These are phyloP conservation scores for Lachnellula cervina DNA, from an alignment of 2,329 filamentous ascomycete species.

Conservation along the genomic window DNA sequence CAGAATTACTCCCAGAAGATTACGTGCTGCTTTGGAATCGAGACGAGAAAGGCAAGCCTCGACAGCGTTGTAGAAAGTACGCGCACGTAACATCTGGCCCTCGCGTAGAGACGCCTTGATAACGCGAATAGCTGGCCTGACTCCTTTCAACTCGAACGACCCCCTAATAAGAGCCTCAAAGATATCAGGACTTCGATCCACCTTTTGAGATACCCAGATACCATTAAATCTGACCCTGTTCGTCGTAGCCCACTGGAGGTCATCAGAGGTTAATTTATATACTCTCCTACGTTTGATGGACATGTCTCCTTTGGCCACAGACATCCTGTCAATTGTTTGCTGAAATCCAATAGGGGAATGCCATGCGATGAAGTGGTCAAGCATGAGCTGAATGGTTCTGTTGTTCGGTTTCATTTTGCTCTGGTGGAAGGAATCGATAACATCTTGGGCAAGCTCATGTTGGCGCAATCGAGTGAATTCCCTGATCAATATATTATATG, in stretches of 20 bases:
- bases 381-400: conserved; percentile 23
- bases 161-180: conserved; percentile 28
- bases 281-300: conserved; percentile 12
- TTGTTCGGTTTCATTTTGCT: conserved; percentile 28
- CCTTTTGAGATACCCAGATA: conserved; percentile 20
- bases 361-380: conserved; percentile 28
- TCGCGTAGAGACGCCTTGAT: conserved; percentile 27
- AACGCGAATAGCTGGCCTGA: conserved; percentile 20
- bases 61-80: conserved; percentile 20
- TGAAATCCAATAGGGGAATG: conserved; percentile 23
- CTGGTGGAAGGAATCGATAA: conserved; percentile 46
- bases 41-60: conserved; percentile 16
- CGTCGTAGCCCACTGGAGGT: conserved; percentile 22
- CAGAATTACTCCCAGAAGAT: conserved; percentile 22
- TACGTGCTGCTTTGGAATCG: conserved; percentile 21
- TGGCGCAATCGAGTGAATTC: conserved; percentile 53
- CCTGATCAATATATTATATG: conserved; percentile 66
- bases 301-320: conserved; percentile 18
- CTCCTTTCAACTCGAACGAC: conserved; percentile 18
- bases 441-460: conserved; percentile 46
- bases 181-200: conserved; percentile 19
- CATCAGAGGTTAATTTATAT: conserved; percentile 3
- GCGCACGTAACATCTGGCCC: conserved; percentile 15
- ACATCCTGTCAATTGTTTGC: conserved; percentile 26
- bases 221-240: conserved; percentile 18